These are phyloP conservation scores for Kuraishia borneana DNA, from an alignment of 805 yeast species.

Conservation along the genomic window DNA sequence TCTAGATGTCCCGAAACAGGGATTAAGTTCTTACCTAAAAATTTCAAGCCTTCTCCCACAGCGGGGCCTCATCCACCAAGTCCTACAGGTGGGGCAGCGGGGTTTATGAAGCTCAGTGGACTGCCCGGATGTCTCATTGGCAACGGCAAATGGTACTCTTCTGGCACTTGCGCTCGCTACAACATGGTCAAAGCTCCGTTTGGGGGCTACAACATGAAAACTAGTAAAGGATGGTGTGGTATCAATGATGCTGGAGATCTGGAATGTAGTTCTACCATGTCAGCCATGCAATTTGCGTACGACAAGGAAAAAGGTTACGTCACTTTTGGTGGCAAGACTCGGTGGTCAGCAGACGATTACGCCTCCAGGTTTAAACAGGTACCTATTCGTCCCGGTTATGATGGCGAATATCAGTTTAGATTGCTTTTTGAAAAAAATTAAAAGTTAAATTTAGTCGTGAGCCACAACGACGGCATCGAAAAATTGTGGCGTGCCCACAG, in stretches of 20 bases:
- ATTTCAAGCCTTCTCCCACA: constrained; percentile 18
- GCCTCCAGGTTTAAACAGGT: constrained; percentile 37
- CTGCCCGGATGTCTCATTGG: constrained; percentile 72
- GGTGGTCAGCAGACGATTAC: constrained; percentile 44
- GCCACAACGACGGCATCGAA: no score
- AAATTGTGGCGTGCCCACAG: no score
- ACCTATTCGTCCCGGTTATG: constrained; percentile 32
- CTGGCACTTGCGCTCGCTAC: constrained; percentile 82
- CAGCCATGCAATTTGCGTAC: constrained; percentile 48
- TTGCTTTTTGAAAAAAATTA: constrained; percentile 18
- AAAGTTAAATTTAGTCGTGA: no score
- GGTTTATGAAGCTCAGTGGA: constrained; percentile 36
- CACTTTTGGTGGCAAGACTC: constrained; percentile 48
- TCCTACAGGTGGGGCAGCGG: constrained; percentile 26
- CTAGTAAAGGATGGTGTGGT: constrained; percentile 71
- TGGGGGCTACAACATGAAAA: constrained; percentile 62
- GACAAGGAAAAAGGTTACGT: constrained; percentile 32
- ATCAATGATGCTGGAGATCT: constrained; percentile 20
- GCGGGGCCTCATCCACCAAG: constrained; percentile 12
- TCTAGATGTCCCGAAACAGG: constrained; percentile 62
- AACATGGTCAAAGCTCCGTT: constrained; percentile 42
- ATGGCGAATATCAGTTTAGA: constrained; percentile 25
- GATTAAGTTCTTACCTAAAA: constrained; percentile 65
- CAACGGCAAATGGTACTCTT: constrained; percentile 74
- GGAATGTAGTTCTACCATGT: constrained; percentile 16